These are phyloP conservation scores for Eutrema salsugineum DNA, from an alignment of 441 rosid species.

Conservation along the genomic window DNA sequence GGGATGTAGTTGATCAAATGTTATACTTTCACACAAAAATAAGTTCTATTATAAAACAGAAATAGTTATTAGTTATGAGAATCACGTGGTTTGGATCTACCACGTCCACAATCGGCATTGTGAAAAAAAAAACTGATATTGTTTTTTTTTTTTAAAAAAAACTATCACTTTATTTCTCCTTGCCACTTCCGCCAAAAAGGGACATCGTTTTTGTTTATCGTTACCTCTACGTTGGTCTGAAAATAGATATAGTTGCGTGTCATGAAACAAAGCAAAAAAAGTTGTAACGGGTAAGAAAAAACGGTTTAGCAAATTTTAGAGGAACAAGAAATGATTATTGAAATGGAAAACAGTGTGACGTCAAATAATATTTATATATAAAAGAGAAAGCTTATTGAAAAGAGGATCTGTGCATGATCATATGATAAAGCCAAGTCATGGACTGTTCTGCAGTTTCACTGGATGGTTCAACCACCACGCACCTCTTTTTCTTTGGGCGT, in stretches of 20 bases:
- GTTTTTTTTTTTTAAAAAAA: too few relatives aligned
- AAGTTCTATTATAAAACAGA: too few relatives aligned
- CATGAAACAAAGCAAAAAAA: not conserved
- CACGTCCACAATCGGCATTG: not conserved
- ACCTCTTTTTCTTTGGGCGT: slow-evolving; percentile 47
- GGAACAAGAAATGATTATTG: slow-evolving; percentile 20
- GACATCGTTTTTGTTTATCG: slow-evolving; percentile 3
- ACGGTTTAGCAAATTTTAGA: slow-evolving; percentile 10
- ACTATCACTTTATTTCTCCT: too few relatives aligned
- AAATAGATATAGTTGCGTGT: slow-evolving; percentile 12
- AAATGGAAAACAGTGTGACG: slow-evolving; percentile 10
- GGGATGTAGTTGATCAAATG: too few relatives aligned
- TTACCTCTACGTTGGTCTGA: slow-evolving; percentile 12
- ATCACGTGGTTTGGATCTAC: not conserved
- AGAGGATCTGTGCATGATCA: slow-evolving; percentile 16
- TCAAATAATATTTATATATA: not conserved
- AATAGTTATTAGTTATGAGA: not conserved
- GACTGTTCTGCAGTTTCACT: slow-evolving; percentile 32
- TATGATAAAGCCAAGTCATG: slow-evolving; percentile 27
- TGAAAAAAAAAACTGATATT: not conserved
- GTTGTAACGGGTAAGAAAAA: slow-evolving; percentile 23
- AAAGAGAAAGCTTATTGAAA: not conserved
- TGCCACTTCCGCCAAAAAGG: too few relatives aligned
- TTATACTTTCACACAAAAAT: too few relatives aligned
- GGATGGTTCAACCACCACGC: slow-evolving; percentile 82